Base-by-base conservation (phyloP, 768 basidiomycete genomes). In the Mycena maculata region DNA sequence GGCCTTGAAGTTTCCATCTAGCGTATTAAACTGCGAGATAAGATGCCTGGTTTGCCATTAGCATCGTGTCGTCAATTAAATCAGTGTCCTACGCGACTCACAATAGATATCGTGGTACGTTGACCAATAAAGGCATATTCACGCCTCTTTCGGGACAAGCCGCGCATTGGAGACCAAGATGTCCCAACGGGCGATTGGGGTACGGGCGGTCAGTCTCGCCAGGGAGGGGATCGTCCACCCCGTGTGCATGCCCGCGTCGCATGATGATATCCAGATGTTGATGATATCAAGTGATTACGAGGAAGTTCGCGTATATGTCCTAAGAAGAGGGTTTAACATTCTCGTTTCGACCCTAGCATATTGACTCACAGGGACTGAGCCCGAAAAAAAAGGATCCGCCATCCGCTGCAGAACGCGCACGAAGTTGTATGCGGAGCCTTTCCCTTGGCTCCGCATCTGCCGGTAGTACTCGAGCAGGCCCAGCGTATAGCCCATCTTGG, bases 271-370 rank as follows among this genome's bases (percentile, higher is more conserved):
- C 50, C 4, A 63, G 49, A n/a, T 41, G 7, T n/a, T 42, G 30
- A 28, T 63, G 30, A 22, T 54, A 53, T 4, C 52, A 52, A 5
- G 61, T 42, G 1, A 63, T 45, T 12, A 52, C 61, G 23, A 63
- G 61, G 30, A 63, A 63, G 52, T 63, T 63, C 1, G 25, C 22
- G 41, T 63, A 63, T n/a, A 63, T 54, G 41, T 63, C 52, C 60
- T 61, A 23, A 23, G 27, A 50, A 28, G 13, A 3, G 10, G 5
- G 30, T 39, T 13, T 23, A 6, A 13, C 23, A 8, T 12, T 28
- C 23, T 22, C 31, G 7, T 12, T 1, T 28, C 10, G 25, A 5
- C 48, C 16, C 9, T 25, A 12, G 15, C 11, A 31, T n/a, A 20
- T 27, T 20, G 44, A 58, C 61, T 42, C 38, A 63, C 61, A 15